Evolutionary conservation across 148 eudicot species (phyloP).

Genomic region (Cornus florida): DNA sequence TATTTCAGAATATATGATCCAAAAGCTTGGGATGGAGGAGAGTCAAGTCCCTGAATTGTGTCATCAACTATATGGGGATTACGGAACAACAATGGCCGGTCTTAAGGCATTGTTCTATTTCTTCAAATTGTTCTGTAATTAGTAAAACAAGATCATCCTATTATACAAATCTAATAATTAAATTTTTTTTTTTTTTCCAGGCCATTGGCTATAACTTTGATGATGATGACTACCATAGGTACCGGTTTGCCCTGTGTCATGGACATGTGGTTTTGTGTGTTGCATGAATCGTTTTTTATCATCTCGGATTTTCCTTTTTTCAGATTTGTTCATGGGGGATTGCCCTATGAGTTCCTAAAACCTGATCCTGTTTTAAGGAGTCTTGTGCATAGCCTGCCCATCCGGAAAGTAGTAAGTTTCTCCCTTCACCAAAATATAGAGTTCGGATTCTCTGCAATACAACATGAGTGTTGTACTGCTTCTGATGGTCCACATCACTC

Average conservation of each 20-base stretch:
- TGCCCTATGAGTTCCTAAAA: constrained; percentile 79
- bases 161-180: not conserved
- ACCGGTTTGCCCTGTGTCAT: not conserved
- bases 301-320: not conserved
- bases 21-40: constrained; percentile 74
- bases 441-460: too few species aligned
- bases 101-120: constrained; percentile 50
- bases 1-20: constrained; percentile 64
- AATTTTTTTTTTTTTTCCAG: constrained; percentile 42
- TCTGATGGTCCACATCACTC: too few species aligned
- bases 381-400: constrained; percentile 70
- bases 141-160: not conserved
- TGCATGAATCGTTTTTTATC: constrained; percentile 3
- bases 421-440: not conserved
- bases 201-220: constrained; percentile 90
- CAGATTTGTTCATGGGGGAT: constrained; percentile 88
- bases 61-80: constrained; percentile 63
- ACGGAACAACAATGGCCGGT: constrained; percentile 98
- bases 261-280: not conserved
- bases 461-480: too few species aligned
- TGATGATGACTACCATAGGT: constrained; percentile 91
- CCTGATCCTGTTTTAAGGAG: constrained; percentile 67
- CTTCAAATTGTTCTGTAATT: not conserved
- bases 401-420: constrained; percentile 75
- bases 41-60: constrained; percentile 58